phyloP scores from a whole-genome alignment of 192 early-diverging fungal genomes.

The Podila epigama region DNA sequence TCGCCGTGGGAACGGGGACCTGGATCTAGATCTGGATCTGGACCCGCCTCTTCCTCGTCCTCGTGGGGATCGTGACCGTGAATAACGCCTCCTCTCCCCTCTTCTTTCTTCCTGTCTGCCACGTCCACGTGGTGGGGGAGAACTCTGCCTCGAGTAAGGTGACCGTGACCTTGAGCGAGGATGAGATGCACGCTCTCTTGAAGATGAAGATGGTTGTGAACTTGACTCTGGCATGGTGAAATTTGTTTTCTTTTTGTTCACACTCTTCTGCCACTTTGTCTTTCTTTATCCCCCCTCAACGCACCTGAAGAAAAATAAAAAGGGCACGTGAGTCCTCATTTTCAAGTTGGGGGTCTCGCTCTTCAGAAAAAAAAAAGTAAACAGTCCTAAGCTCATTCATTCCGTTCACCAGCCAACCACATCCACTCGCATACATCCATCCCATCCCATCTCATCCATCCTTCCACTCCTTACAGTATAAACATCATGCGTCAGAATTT shows the following conservation, averaged over 20 bases:
- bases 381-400: no score
- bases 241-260: no score
- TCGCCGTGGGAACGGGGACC: neutral
- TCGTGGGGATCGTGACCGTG: slow-evolving; percentile 11
- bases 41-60: neutral
- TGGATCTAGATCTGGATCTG: slow-evolving; percentile 5
- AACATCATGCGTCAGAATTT: slow-evolving; percentile 78
- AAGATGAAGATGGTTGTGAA: neutral
- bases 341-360: no score
- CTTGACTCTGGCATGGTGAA: neutral
- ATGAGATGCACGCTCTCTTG: neutral
- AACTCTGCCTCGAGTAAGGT: slow-evolving; percentile 6
- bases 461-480: neutral
- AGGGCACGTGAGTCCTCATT: no score
- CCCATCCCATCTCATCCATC: neutral
- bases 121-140: neutral
- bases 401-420: no score
- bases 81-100: slow-evolving; percentile 1
- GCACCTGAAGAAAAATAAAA: no score
- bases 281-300: no score
- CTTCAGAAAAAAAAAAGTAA: no score
- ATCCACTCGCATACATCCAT: neutral
- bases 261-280: no score
- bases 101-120: neutral
- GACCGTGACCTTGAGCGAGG: slow-evolving; percentile 27